phyloP scores from a whole-genome alignment of 1,284 basidiomycete genomes.

The Pholiota adiposa region DNA sequence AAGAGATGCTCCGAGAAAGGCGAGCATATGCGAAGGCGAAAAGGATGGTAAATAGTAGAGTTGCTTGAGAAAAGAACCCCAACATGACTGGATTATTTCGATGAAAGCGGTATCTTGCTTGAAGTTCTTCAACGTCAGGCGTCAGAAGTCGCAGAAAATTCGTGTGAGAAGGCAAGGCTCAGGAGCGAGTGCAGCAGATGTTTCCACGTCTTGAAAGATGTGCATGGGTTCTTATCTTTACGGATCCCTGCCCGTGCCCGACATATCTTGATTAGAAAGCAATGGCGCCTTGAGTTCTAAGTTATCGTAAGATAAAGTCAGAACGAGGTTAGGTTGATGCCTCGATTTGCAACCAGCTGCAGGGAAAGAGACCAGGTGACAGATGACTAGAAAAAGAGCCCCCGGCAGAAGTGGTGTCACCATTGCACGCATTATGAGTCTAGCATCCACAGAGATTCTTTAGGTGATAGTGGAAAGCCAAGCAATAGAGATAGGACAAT shows the following conservation, averaged over 20 bases:
- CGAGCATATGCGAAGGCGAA: conserved; percentile 28
- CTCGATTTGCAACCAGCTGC: background rate
- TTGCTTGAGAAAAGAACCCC: conserved; percentile 22
- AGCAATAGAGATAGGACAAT: conserved; percentile 1
- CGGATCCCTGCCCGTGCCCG: background rate
- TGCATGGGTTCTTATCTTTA: conserved; percentile 13
- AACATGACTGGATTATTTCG: conserved; percentile 14
- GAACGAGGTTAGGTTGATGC: background rate
- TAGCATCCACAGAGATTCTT: background rate
- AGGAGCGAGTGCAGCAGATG: conserved; percentile 3
- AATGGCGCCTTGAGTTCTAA: background rate
- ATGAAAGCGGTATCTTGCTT: background rate
- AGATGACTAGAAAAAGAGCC: background rate
- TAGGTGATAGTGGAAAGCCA: background rate
- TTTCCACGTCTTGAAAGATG: conserved; percentile 7
- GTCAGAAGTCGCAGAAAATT: conserved; percentile 16
- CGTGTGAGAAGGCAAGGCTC: conserved; percentile 14
- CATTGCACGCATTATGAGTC: background rate
- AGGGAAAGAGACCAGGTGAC: background rate
- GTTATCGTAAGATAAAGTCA: background rate
- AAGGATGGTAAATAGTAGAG: conserved; percentile 16
- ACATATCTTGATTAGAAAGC: background rate
- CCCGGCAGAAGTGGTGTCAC: background rate
- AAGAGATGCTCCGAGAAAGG: conserved; percentile 29
- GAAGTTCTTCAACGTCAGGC: conserved; percentile 5